Conservation (phyloP, 805 yeast species). For the Metschnikowia cerradonensis region DNA sequence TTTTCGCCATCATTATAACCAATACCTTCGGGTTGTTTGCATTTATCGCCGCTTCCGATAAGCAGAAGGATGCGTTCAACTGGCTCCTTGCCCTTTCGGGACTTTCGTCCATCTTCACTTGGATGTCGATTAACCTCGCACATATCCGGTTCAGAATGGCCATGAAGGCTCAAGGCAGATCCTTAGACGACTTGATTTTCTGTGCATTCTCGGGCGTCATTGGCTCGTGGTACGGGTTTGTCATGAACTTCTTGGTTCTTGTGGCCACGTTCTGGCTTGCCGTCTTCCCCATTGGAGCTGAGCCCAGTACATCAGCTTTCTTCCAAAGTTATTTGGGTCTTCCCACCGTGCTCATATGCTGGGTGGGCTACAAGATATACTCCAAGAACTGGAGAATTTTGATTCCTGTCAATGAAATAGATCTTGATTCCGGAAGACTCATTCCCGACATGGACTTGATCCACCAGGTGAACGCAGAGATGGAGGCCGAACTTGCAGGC, state of each 20-base stretch:
- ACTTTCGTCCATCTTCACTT: constrained; percentile 40
- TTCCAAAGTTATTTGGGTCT: constrained; percentile 27
- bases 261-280: constrained; percentile 27
- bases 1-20: constrained; percentile 31
- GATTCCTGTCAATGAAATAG: constrained; percentile 21
- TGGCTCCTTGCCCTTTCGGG: constrained; percentile 44
- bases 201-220: constrained; percentile 43
- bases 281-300: constrained; percentile 23
- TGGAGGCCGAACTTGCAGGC: constrained; percentile 7
- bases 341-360: constrained; percentile 21
- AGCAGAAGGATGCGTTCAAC: constrained; percentile 33
- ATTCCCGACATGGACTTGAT: constrained; percentile 21
- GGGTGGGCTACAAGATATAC: constrained; percentile 23
- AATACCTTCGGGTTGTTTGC: constrained; percentile 36
- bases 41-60: constrained; percentile 39
- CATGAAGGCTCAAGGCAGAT: constrained; percentile 39
- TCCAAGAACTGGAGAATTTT: constrained; percentile 18
- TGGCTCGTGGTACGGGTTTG: constrained; percentile 25
- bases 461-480: constrained; percentile 23
- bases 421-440: constrained; percentile 25
- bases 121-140: constrained; percentile 40
- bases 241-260: constrained; percentile 21
- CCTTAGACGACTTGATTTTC: constrained; percentile 50
- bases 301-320: constrained; percentile 20
- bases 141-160: constrained; percentile 40